A percentile compares a stretch with the other conserved stretches of the same genome.
These are phyloP conservation scores for Bruguiera sexangula DNA, from an alignment of 345 rosid genomes.

Conservation along the genomic window DNA sequence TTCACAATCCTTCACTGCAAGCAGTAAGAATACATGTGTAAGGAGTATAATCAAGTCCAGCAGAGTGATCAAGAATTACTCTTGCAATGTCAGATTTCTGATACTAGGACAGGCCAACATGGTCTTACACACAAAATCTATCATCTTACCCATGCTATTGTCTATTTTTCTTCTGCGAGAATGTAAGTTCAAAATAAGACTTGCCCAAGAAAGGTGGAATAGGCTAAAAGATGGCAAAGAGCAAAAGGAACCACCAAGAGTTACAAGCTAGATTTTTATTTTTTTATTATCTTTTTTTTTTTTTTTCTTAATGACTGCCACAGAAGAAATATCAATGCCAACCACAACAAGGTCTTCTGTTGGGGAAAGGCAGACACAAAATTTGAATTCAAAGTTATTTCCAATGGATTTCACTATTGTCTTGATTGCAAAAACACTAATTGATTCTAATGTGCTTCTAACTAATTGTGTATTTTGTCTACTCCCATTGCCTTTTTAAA, in stretches of 20 bases:
- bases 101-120: background rate
- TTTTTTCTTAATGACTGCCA: background rate
- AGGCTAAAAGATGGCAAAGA: too few species aligned
- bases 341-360: background rate
- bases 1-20: conserved; percentile 6
- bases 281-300: background rate
- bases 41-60: background rate
- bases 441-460: background rate
- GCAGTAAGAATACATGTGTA: background rate
- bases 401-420: background rate
- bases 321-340: background rate
- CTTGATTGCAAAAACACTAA: background rate
- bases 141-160: background rate
- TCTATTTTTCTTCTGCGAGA: too few species aligned
- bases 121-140: background rate
- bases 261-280: too few species aligned
- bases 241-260: too few species aligned
- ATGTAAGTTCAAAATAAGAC: background rate
- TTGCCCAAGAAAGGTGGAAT: background rate
- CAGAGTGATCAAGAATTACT: background rate
- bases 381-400: background rate
- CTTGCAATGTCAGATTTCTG: background rate
- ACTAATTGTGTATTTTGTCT: too few species aligned
- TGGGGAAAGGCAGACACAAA: background rate
- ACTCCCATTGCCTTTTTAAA: too few species aligned